Percentiles rank a stretch among this genome's conserved stretches.
phyloP scores from a whole-genome alignment of 495 filamentous ascomycete genomes.

The Penicillium subrubescens region DNA sequence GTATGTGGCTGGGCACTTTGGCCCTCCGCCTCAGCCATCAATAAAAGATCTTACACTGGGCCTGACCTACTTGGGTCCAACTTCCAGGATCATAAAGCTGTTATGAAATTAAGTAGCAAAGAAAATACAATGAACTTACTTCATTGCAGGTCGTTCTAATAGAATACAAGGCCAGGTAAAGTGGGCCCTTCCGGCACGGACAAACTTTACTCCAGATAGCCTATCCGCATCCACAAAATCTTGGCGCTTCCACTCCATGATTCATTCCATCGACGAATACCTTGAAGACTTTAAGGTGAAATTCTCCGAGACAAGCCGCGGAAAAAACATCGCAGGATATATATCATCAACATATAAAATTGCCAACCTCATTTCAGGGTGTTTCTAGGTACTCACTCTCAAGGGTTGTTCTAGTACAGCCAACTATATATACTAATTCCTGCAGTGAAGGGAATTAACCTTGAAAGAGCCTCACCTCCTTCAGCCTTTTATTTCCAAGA shows the following conservation, averaged over 20 bases:
- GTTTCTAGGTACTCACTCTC: no score
- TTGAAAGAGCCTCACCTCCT: no score
- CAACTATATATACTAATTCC: no score
- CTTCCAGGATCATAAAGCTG: background rate
- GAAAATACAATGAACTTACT: background rate
- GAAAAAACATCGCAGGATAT: no score
- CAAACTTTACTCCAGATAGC: background rate
- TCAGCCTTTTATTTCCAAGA: no score
- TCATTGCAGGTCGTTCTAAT: background rate
- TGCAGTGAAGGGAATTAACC: no score
- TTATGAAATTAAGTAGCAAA: background rate
- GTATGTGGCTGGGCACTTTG: background rate
- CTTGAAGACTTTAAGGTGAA: no score
- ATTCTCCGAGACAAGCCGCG: no score
- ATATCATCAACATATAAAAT: no score
- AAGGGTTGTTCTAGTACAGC: no score
- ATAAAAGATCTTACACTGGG: background rate
- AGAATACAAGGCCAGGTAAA: background rate
- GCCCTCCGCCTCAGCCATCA: background rate
- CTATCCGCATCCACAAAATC: background rate
- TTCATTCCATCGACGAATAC: no score
- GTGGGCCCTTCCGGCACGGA: background rate
- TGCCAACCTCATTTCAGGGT: no score
- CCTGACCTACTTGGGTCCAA: background rate
- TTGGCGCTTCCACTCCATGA: background rate